A percentile compares a stretch with the other conserved stretches of the same genome.
Conservation (phyloP, 148 eudicot species). For the Camellia japonica region DNA sequence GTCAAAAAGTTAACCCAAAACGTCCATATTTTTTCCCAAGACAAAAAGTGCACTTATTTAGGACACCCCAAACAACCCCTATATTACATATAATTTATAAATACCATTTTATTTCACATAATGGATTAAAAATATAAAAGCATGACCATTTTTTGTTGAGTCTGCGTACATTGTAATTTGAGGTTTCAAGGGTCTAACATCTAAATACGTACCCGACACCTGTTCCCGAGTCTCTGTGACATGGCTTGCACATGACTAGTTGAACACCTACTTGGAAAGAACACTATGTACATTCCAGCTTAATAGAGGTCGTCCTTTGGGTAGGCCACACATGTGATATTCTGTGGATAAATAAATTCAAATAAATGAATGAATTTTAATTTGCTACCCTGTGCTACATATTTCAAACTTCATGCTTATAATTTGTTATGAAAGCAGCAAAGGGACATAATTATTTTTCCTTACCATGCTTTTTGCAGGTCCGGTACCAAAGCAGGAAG, state of each 20-base stretch:
- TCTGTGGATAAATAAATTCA: background rate
- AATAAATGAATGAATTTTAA: background rate
- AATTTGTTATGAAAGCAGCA: background rate
- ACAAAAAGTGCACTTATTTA: too few relatives aligned
- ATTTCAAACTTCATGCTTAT: background rate
- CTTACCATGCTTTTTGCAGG: conserved; percentile 31
- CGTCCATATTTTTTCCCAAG: too few relatives aligned
- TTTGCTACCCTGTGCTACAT: background rate
- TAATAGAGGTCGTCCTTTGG: background rate
- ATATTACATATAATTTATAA: too few relatives aligned
- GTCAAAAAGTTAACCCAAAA: too few relatives aligned
- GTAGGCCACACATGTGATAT: background rate
- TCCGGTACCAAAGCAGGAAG: conserved; percentile 78
- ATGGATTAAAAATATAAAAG: too few relatives aligned
- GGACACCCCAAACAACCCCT: too few relatives aligned
- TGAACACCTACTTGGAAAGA: background rate
- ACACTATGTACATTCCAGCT: background rate
- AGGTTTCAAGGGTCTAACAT: too few relatives aligned
- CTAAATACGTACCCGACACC: too few relatives aligned
- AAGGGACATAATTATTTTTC: conserved; percentile 5
- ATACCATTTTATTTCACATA: too few relatives aligned
- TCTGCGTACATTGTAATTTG: too few relatives aligned
- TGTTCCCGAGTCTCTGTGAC: background rate
- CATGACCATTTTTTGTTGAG: too few relatives aligned
- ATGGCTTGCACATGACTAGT: background rate